These are phyloP conservation scores for Oehlia diaphana DNA, from an alignment of 192 early-diverging fungal genomes.

Conservation along the genomic window DNA sequence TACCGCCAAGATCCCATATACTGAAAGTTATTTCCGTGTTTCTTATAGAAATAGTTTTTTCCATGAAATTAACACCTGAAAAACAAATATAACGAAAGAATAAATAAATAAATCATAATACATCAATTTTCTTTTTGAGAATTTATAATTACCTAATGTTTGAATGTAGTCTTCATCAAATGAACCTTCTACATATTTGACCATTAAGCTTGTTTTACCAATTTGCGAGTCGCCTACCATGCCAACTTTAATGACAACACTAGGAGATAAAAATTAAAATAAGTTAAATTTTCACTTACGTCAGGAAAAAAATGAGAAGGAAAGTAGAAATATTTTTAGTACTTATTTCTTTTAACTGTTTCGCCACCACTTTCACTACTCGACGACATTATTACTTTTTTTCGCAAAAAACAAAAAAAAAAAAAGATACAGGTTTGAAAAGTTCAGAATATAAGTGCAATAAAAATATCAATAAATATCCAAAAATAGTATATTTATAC, in stretches of 20 bases:
- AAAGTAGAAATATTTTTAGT: not conserved
- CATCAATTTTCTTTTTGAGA: not conserved
- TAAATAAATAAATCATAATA: not conserved
- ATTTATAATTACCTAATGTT: conserved; percentile 69
- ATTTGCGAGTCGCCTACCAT: conserved; percentile 97
- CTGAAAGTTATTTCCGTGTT: conserved; percentile 95
- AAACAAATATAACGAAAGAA: not conserved
- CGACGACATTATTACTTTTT: not conserved
- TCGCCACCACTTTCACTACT: not conserved
- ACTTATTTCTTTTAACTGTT: not conserved
- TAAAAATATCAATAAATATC: too few relatives aligned
- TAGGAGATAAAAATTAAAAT: conserved; percentile 16
- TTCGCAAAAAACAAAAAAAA: not conserved
- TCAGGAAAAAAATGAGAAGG: not conserved
- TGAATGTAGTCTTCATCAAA: conserved; percentile 96
- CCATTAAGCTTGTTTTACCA: conserved; percentile 95
- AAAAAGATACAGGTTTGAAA: too few relatives aligned
- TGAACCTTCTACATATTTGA: conserved; percentile 94
- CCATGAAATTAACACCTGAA: conserved; percentile 93
- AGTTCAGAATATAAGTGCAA: too few relatives aligned
- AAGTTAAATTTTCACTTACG: not conserved
- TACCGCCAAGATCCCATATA: conserved; percentile 97
- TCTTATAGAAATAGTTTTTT: conserved; percentile 89
- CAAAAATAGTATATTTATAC: too few relatives aligned
- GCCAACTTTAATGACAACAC: conserved; percentile 89